Conservation (phyloP, 768 basidiomycete genomes). For the Serendipita indica region DNA sequence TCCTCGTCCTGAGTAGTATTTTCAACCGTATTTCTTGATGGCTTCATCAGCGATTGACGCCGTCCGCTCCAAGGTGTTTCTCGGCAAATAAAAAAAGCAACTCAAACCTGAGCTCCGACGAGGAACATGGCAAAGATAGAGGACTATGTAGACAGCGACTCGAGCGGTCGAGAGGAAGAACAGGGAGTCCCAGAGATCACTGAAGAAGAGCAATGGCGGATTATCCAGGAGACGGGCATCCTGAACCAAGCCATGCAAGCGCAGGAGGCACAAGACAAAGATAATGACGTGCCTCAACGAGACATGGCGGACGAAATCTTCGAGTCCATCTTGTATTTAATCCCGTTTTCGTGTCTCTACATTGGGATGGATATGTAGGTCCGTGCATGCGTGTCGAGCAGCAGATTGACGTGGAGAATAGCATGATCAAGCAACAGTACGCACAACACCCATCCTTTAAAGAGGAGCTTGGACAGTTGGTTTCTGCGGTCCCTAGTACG, state of each 20-base stretch:
- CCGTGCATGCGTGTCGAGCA: neutral
- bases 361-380: conserved; percentile 77
- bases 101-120: neutral
- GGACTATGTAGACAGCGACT: conserved; percentile 13
- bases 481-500: neutral
- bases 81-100: no score
- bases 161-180: conserved; percentile 8
- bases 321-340: conserved; percentile 45
- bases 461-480: neutral
- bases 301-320: conserved; percentile 54
- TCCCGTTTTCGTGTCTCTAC: conserved; percentile 60
- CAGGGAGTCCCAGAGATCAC: conserved; percentile 35
- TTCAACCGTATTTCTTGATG: no score
- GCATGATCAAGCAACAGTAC: conserved; percentile 6
- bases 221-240: conserved; percentile 49
- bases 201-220: conserved; percentile 65
- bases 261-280: conserved; percentile 14
- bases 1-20: conserved; percentile 22
- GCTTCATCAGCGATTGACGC: neutral
- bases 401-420: neutral
- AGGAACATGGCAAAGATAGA: conserved; percentile 24
- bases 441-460: conserved; percentile 1
- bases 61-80: neutral
- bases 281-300: conserved; percentile 24
- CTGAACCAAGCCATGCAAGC: conserved; percentile 17